Percentiles rank a stretch among this genome's conserved stretches.
Conservation (phyloP, 2,329 filamentous ascomycete genomes). For the Aspergillus quadrilineatus region DNA sequence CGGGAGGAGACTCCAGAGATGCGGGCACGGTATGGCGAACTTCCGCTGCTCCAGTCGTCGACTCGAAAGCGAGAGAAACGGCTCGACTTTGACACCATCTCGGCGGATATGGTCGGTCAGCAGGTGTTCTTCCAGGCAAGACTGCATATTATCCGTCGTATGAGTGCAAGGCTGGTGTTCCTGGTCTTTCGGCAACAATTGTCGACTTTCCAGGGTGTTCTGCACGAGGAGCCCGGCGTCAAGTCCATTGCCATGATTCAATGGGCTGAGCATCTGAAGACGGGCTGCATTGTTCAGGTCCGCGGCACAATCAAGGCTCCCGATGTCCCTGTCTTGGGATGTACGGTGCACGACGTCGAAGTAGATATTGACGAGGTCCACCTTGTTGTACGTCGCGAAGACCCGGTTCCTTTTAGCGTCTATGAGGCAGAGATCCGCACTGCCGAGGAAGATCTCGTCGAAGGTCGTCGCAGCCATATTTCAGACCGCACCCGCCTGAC, state of each 20-base stretch:
- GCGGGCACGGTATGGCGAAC: slow-evolving; percentile 57
- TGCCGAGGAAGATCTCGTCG: slow-evolving; percentile 55
- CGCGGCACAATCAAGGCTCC: slow-evolving; percentile 71
- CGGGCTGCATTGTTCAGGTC: slow-evolving; percentile 76
- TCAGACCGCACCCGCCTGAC: slow-evolving; percentile 71
- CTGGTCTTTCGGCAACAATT: slow-evolving; percentile 82
- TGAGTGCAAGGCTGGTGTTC: slow-evolving; percentile 82
- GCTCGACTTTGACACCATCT: slow-evolving; percentile 53
- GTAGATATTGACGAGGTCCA: slow-evolving; percentile 67
- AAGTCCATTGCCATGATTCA: slow-evolving; percentile 75
- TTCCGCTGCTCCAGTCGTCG: slow-evolving; percentile 59
- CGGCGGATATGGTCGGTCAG: slow-evolving; percentile 55
- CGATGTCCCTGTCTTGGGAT: slow-evolving; percentile 71
- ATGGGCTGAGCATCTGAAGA: slow-evolving; percentile 79
- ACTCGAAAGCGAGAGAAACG: slow-evolving; percentile 50
- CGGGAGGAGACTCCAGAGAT: slow-evolving; percentile 59
- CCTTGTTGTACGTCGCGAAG: slow-evolving; percentile 60
- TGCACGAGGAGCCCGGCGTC: slow-evolving; percentile 60
- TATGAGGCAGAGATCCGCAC: slow-evolving; percentile 66
- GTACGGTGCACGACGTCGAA: slow-evolving; percentile 73
- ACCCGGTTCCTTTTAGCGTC: slow-evolving; percentile 66
- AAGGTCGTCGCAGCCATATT: slow-evolving; percentile 61
- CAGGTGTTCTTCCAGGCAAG: slow-evolving; percentile 68
- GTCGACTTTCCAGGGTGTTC: slow-evolving; percentile 78
- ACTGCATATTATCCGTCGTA: slow-evolving; percentile 74